Evolutionary conservation across 345 rosid species (phyloP).

Genomic region (Brassica juncea): DNA sequence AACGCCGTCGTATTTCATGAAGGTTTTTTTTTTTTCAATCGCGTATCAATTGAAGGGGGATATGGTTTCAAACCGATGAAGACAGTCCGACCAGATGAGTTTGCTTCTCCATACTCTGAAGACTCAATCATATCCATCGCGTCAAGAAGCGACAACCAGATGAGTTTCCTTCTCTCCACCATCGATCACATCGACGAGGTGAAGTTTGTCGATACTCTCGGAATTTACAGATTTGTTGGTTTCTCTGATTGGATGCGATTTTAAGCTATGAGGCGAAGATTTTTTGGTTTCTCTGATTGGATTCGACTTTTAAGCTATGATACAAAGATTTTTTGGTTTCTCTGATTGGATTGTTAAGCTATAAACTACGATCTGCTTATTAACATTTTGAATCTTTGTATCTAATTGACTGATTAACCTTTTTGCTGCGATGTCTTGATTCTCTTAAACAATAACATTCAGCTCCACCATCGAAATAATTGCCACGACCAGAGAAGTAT

Average conservation of each 20-base stretch:
- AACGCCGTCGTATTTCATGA: too few species aligned
- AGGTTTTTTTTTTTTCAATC: too few species aligned
- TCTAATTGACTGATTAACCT: slow-evolving; percentile 10
- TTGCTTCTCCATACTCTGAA: background rate
- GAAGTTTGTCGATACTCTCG: background rate
- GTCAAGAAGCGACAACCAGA: slow-evolving; percentile 52
- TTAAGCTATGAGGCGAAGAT: too few species aligned
- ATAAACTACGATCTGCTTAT: background rate
- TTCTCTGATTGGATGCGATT: slow-evolving; percentile 1
- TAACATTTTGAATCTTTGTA: background rate
- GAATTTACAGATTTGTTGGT: slow-evolving; percentile 2
- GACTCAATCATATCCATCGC: slow-evolving; percentile 45
- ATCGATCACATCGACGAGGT: slow-evolving; percentile 76
- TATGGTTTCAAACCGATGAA: too few species aligned
- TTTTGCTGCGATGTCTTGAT: background rate
- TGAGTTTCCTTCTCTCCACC: slow-evolving; percentile 57
- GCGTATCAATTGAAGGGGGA: too few species aligned
- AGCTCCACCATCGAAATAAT: slow-evolving; percentile 63
- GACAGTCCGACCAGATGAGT: too few species aligned
- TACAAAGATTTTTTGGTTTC: too few species aligned
- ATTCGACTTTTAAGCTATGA: too few species aligned
- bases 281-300: too few species aligned
- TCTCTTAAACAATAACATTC: slow-evolving; percentile 2
- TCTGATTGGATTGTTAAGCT: background rate
- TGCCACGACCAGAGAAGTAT: slow-evolving; percentile 62